These are phyloP conservation scores for Collybia nuda DNA, from an alignment of 768 basidiomycete species.

Conservation along the genomic window DNA sequence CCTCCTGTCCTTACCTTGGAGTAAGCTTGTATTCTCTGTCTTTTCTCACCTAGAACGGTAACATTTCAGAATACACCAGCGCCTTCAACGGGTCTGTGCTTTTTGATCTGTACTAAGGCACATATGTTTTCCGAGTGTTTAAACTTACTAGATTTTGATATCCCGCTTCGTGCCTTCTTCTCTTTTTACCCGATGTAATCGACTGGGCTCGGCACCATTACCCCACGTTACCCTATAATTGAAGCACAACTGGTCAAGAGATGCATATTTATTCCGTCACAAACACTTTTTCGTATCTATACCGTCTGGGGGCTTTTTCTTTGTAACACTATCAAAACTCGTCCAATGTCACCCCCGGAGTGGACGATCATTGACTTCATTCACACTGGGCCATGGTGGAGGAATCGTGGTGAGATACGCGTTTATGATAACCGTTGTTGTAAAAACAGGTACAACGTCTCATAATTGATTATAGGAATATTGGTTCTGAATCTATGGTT, in stretches of 20 bases:
- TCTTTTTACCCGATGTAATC: background rate
- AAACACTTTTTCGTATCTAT: background rate
- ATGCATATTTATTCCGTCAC: background rate
- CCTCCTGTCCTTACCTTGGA: background rate
- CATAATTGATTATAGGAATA: conserved; percentile 39
- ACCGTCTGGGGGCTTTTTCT: background rate
- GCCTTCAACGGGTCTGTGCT: too few relatives aligned
- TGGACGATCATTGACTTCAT: conserved; percentile 62
- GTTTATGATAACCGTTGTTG: background rate
- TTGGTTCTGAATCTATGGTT: conserved; percentile 58
- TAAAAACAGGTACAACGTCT: background rate
- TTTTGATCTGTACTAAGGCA: too few relatives aligned
- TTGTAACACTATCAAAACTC: background rate
- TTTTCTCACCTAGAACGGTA: too few relatives aligned
- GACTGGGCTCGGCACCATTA: conserved; percentile 2
- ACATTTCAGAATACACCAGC: too few relatives aligned
- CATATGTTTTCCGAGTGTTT: background rate
- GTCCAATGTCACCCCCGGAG: conserved; percentile 33
- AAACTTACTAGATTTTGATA: conserved; percentile 1
- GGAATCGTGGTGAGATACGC: conserved; percentile 46
- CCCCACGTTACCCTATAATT: background rate
- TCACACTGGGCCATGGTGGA: conserved; percentile 61
- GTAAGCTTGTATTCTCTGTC: too few relatives aligned
- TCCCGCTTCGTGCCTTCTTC: background rate
- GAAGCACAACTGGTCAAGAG: too few relatives aligned